A percentile compares a stretch with the other conserved stretches of the same genome.
Evolutionary conservation across 495 filamentous ascomycete genomes (phyloP).

Genomic region (Annulohypoxylon maeteangense): DNA sequence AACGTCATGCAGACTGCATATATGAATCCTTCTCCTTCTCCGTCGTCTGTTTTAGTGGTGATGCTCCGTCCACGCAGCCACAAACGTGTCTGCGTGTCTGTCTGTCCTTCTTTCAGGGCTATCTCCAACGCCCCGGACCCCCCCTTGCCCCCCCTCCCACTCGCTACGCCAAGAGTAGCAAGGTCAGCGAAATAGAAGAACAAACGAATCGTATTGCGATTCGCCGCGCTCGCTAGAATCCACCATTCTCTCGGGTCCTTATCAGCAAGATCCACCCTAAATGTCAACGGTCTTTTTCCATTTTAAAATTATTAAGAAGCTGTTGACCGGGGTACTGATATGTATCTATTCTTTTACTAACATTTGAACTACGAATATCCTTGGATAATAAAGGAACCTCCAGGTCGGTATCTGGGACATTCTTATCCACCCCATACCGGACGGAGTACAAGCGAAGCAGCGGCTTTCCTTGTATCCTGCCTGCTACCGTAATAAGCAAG

Average conservation of each 20-base stretch:
- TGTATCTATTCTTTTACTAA: constrained; percentile 1
- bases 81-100: constrained; percentile 18
- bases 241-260: constrained; percentile 37
- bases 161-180: constrained; percentile 31
- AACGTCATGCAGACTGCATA: constrained; percentile 19
- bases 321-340: constrained; percentile 19
- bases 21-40: constrained; percentile 23
- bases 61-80: constrained; percentile 36
- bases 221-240: constrained; percentile 23
- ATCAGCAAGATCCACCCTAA: constrained; percentile 42
- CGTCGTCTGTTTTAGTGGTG: constrained; percentile 32
- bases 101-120: not conserved
- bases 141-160: constrained; percentile 20
- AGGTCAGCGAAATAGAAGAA: constrained; percentile 14
- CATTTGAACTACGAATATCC: not conserved
- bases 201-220: constrained; percentile 25
- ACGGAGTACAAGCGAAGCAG: constrained; percentile 18
- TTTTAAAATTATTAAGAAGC: constrained; percentile 29
- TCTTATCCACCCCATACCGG: constrained; percentile 5
- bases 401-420: constrained; percentile 30
- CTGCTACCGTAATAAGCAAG: constrained; percentile 10
- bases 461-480: constrained; percentile 14
- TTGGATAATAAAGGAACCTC: constrained; percentile 22
- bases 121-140: constrained; percentile 1
- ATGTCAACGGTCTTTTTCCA: constrained; percentile 17